Evolutionary conservation across 2,329 filamentous ascomycete species (phyloP), one percentile per base, ranked within the genome.

Genomic region (Monilinia fructigena): DNA sequence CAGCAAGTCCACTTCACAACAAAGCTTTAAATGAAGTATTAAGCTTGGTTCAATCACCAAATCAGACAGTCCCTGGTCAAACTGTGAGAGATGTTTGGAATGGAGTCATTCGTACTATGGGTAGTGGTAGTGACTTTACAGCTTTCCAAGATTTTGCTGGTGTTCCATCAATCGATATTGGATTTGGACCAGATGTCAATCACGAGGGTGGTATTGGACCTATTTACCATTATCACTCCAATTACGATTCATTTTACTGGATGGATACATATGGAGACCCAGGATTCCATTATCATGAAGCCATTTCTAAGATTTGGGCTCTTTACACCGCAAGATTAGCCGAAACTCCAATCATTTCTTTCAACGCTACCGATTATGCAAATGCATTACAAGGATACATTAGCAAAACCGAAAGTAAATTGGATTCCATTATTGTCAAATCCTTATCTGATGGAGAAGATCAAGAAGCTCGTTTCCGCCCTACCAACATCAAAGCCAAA

Each of bases 231-330:
- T 96, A 95, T 74, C 91, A 96, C 76, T 85, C 86, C 69, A 95
- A 95, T 78, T 96, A 93, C 75, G 92, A 96, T 75, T 90, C 85
- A 45, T 93, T 91, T 75, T 81, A 89, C 73, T 96, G 92, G 92
- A 95, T 95, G 90, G 83, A 88, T 18, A 88, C 81, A 3, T 92
- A 86, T 71, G 91, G 91, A 4, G 92, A 96, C 70, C 82, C 83
- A 1, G 82, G 80, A 0, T 86, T 85, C 61, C 80, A 84, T n/a
- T 84, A 87, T 52, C 88, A 90, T 69, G 76, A 82, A 10, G 80
- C 87, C 0, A 80, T 83, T 67, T 80, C 86, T 0, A 85, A 85
- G 72, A 75, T 88, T 58, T 81, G 79, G 77, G 80, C 79, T 11
- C 68, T 85, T 35, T 78, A 83, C 54, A 81, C 81, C 0, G 80